Evolutionary conservation across 768 basidiomycete genomes (phyloP).

Genomic region (Galerina sulciceps): DNA sequence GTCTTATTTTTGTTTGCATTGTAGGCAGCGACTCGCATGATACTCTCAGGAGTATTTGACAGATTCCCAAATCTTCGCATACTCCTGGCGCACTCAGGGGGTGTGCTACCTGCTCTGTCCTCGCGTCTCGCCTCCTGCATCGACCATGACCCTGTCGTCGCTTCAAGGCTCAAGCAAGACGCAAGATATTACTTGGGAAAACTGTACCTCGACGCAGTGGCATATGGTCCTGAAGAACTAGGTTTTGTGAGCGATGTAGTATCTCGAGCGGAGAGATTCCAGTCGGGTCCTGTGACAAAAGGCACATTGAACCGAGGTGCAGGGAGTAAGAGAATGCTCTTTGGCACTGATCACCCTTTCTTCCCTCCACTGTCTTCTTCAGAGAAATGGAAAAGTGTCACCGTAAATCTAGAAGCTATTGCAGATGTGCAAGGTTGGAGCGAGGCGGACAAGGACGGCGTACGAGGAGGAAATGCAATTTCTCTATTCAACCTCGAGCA

Average conservation of each 20-base stretch:
- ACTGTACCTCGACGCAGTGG: constrained; percentile 86
- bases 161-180: constrained; percentile 76
- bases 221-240: constrained; percentile 86
- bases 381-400: constrained; percentile 84
- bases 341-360: constrained; percentile 91
- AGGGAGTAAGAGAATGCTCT: constrained; percentile 69
- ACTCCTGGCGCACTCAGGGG: constrained; percentile 87
- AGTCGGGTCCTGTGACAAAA: constrained; percentile 33
- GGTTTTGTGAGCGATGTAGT: constrained; percentile 76
- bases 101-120: constrained; percentile 81
- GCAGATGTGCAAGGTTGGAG: constrained; percentile 65
- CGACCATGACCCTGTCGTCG: constrained; percentile 81
- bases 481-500: constrained; percentile 60
- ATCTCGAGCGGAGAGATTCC: constrained; percentile 59
- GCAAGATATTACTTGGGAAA: constrained; percentile 83
- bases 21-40: constrained; percentile 76
- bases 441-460: constrained; percentile 61
- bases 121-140: constrained; percentile 87
- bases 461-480: constrained; percentile 76
- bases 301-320: constrained; percentile 38
- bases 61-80: constrained; percentile 76
- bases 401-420: constrained; percentile 85
- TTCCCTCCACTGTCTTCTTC: constrained; percentile 77
- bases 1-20: not conserved
- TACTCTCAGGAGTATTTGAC: constrained; percentile 82